Evolutionary conservation across 495 filamentous ascomycete genomes (phyloP).

Genomic region (Geoglossum glabrum): DNA sequence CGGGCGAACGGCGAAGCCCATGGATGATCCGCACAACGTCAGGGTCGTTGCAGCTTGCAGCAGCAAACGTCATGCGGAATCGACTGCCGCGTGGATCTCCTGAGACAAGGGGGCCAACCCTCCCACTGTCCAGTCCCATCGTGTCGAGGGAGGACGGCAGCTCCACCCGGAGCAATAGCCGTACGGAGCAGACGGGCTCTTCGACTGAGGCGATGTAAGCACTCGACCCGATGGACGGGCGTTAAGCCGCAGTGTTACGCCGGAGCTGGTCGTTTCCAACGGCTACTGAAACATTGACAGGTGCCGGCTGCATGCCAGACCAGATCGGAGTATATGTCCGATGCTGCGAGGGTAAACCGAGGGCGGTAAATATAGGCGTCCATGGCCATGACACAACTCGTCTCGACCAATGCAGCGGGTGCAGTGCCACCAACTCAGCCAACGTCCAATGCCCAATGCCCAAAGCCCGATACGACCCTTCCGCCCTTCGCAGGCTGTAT

Average conservation of each 20-base stretch:
- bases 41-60: conserved; percentile 1
- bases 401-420: not conserved
- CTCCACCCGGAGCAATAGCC: not conserved
- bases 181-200: too few relatives aligned
- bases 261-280: not conserved
- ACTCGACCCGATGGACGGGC: too few relatives aligned
- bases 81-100: not conserved
- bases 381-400: not conserved
- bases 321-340: not conserved
- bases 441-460: too few relatives aligned
- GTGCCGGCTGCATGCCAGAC: not conserved
- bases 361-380: not conserved
- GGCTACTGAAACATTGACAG: not conserved
- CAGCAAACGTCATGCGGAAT: not conserved
- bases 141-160: not conserved
- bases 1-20: not conserved
- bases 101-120: not conserved
- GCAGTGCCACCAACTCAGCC: not conserved
- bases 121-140: too few relatives aligned
- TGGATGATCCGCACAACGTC: conserved; percentile 1
- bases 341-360: not conserved
- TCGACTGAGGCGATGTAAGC: too few relatives aligned
- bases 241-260: not conserved
- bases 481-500: too few relatives aligned
- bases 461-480: too few relatives aligned